Percentiles rank a stretch among this genome's conserved stretches.
Evolutionary conservation across 306 rosid species (phyloP).

Genomic region (Dryas alaskensis): DNA sequence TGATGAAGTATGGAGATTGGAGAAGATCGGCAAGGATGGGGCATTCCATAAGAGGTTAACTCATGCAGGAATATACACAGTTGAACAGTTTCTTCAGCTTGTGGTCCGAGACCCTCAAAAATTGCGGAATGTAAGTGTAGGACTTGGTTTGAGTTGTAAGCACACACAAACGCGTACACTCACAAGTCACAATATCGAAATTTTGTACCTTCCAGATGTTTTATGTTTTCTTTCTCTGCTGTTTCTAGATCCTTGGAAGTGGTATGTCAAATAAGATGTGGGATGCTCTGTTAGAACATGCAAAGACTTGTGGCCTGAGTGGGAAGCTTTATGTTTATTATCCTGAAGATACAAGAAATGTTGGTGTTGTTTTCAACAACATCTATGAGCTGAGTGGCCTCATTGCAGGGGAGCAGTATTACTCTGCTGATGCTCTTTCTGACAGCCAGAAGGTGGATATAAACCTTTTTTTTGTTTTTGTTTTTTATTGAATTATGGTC

Average conservation of each 20-base stretch:
- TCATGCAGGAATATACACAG: conserved; percentile 44
- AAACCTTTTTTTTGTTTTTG: conserved; percentile 5
- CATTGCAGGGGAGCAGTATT: conserved; percentile 73
- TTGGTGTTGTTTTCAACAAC: conserved; percentile 83
- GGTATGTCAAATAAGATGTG: conserved; percentile 99
- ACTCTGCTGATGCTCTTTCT: conserved; percentile 79
- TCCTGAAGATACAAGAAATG: conserved; percentile 84
- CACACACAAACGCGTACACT: neutral
- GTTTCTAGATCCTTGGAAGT: conserved; percentile 90
- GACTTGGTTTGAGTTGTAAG: conserved; percentile 20
- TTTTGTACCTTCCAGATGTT: conserved; percentile 19
- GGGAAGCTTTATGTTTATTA: conserved; percentile 91
- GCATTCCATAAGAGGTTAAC: conserved; percentile 92
- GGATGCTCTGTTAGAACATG: conserved; percentile 97
- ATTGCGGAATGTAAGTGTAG: conserved; percentile 69
- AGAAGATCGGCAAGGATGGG: conserved; percentile 98
- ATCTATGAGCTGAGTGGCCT: conserved; percentile 90
- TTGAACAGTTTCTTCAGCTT: conserved; percentile 87
- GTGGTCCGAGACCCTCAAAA: conserved; percentile 73
- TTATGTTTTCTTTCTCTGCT: conserved; percentile 29
- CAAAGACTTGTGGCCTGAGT: conserved; percentile 85
- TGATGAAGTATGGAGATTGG: conserved; percentile 97
- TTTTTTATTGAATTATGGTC: neutral
- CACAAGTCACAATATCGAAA: neutral
- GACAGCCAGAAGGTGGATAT: conserved; percentile 81